Percentiles rank a stretch among this genome's conserved stretches.
phyloP scores from a whole-genome alignment of 257 asterid genomes.

The Galeopsis tetrahit region DNA sequence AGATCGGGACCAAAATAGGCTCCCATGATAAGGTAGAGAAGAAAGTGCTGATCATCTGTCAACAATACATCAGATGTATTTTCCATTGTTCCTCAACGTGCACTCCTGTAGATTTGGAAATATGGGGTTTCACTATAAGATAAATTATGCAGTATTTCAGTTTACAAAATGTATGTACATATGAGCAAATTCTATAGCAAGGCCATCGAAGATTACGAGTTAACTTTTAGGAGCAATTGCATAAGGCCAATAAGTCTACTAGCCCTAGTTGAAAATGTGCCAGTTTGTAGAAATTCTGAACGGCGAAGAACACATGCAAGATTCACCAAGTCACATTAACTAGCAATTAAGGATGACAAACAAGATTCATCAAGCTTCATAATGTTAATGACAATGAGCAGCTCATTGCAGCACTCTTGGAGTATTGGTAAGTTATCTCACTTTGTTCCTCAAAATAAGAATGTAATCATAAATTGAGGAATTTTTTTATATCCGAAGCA shows the following conservation, averaged over 20 bases:
- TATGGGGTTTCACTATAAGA: constrained; percentile 6
- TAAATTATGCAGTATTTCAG: background rate
- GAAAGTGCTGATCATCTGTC: constrained; percentile 66
- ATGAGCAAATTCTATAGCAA: background rate
- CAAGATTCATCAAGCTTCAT: background rate
- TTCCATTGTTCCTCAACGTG: constrained; percentile 42
- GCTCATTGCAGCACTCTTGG: background rate
- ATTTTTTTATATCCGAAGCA: background rate
- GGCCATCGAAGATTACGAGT: constrained; percentile 3
- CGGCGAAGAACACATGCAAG: background rate
- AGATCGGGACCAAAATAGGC: constrained; percentile 71
- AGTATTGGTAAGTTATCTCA: background rate
- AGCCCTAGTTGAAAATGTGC: background rate
- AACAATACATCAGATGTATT: constrained; percentile 32
- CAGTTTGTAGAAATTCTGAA: background rate
- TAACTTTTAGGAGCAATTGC: background rate
- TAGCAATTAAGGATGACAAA: background rate
- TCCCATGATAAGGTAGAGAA: constrained; percentile 61
- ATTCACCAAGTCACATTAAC: background rate
- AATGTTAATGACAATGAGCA: background rate
- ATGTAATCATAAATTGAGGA: background rate
- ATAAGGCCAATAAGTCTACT: background rate
- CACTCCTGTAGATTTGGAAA: constrained; percentile 25
- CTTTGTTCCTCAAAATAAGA: background rate
- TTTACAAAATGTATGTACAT: background rate